These are phyloP conservation scores for Blumeria graminis DNA, from an alignment of 2,329 filamentous ascomycete genomes.

Conservation along the genomic window DNA sequence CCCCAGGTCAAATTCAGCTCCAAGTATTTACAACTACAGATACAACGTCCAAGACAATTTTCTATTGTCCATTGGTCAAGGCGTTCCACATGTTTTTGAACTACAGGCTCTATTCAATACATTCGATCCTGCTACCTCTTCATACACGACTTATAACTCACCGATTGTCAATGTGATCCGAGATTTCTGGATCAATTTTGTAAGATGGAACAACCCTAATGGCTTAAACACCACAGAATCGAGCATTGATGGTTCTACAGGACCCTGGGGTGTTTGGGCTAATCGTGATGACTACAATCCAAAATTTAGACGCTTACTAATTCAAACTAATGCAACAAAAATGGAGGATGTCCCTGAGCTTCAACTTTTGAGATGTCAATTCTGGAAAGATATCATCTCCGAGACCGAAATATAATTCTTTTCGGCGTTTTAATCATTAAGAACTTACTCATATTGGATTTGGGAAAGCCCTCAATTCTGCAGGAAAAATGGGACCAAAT, in stretches of 20 bases:
- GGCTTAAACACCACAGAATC: not conserved
- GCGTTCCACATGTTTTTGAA: constrained; percentile 27
- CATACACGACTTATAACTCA: constrained; percentile 4
- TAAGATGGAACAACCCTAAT: constrained; percentile 9
- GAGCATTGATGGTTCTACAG: not conserved
- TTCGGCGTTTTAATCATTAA: too few relatives aligned
- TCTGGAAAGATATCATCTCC: not conserved
- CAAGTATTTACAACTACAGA: not conserved
- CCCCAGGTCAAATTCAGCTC: not conserved
- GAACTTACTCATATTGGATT: too few relatives aligned
- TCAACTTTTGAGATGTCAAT: not conserved
- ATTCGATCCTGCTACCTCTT: constrained; percentile 7
- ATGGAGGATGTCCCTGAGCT: not conserved
- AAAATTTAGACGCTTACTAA: not conserved
- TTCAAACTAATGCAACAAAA: constrained; percentile 1
- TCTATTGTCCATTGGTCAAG: constrained; percentile 30
- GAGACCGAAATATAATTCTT: not conserved
- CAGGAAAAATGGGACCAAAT: too few relatives aligned
- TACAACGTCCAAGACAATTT: constrained; percentile 29
- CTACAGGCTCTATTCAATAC: constrained; percentile 18
- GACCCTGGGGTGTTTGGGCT: not conserved
- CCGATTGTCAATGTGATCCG: constrained; percentile 5
- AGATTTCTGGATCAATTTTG: constrained; percentile 10
- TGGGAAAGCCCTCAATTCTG: too few relatives aligned
- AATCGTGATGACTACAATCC: not conserved